These are phyloP conservation scores for Phytopythium chamaehyphon DNA, from an alignment of 352 stramenopile genomes.

Conservation along the genomic window DNA sequence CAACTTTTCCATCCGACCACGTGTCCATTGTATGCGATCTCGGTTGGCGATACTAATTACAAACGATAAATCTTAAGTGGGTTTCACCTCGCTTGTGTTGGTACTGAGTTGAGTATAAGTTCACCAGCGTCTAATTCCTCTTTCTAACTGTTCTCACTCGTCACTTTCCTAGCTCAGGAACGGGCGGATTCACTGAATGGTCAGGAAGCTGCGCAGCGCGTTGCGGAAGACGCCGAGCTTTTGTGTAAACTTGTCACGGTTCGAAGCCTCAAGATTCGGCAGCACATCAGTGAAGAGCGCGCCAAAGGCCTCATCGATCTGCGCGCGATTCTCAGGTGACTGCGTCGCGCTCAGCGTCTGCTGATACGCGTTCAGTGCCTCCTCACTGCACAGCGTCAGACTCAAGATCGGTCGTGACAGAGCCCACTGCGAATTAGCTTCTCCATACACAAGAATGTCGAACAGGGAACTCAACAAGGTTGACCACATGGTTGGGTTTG, in stretches of 20 bases:
- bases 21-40: constrained; percentile 76
- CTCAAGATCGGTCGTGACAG: constrained; percentile 97
- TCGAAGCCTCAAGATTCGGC: constrained; percentile 94
- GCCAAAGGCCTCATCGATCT: constrained; percentile 96
- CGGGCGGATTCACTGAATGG: constrained; percentile 49
- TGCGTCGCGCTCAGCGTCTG: constrained; percentile 94
- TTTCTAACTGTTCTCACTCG: constrained; percentile 5
- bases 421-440: constrained; percentile 96
- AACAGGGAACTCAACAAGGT: constrained; percentile 90
- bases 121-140: no score
- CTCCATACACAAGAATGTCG: constrained; percentile 96
- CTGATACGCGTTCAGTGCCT: constrained; percentile 92
- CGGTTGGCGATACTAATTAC: constrained; percentile 23
- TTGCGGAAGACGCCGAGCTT: constrained; percentile 96
- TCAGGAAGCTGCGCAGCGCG: constrained; percentile 93
- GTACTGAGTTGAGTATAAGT: no score
- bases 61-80: neutral
- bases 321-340: constrained; percentile 87
- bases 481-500: constrained; percentile 92
- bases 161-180: neutral
- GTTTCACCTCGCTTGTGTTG: no score
- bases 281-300: constrained; percentile 94
- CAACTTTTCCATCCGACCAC: constrained; percentile 72
- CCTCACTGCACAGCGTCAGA: constrained; percentile 94
- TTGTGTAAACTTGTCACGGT: constrained; percentile 98